Evolutionary conservation across 345 rosid genomes (phyloP).

Genomic region (Stellera chamaejasme): DNA sequence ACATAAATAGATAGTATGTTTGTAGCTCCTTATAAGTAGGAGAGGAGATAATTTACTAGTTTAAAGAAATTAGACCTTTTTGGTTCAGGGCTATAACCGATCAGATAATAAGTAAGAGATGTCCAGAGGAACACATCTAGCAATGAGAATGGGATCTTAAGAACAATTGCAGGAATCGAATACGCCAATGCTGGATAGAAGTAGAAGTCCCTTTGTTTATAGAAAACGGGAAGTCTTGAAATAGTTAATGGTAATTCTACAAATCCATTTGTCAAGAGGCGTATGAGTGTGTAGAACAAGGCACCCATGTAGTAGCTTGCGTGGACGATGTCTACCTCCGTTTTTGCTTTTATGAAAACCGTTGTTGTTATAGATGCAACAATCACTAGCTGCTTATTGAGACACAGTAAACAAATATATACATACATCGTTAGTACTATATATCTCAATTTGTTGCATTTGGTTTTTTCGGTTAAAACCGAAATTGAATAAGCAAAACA

Average conservation of each 20-base stretch:
- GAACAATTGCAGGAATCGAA: conserved; percentile 28
- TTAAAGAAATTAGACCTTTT: conserved; percentile 21
- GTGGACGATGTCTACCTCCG: conserved; percentile 25
- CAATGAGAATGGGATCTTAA: conserved; percentile 45
- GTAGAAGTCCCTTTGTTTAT: conserved; percentile 37
- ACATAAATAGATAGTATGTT: background rate
- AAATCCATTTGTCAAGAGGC: conserved; percentile 26
- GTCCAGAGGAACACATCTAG: conserved; percentile 40
- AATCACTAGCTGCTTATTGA: conserved; percentile 27
- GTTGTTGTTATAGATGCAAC: conserved; percentile 31
- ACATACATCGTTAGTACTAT: background rate
- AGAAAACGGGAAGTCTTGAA: conserved; percentile 36
- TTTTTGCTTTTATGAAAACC: conserved; percentile 24
- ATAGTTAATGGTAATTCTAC: conserved; percentile 32
- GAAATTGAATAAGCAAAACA: too few relatives aligned
- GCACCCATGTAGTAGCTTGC: conserved; percentile 30
- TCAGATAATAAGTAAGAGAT: conserved; percentile 41
- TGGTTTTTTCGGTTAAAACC: too few relatives aligned
- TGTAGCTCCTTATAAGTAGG: background rate
- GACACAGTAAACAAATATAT: background rate
- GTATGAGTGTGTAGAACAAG: conserved; percentile 30
- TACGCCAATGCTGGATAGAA: conserved; percentile 50
- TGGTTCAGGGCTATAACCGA: conserved; percentile 45
- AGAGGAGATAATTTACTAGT: background rate
- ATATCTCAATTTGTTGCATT: too few relatives aligned